These are phyloP conservation scores for Aspergillus latus DNA, from an alignment of 2,329 filamentous ascomycete genomes.

Conservation along the genomic window DNA sequence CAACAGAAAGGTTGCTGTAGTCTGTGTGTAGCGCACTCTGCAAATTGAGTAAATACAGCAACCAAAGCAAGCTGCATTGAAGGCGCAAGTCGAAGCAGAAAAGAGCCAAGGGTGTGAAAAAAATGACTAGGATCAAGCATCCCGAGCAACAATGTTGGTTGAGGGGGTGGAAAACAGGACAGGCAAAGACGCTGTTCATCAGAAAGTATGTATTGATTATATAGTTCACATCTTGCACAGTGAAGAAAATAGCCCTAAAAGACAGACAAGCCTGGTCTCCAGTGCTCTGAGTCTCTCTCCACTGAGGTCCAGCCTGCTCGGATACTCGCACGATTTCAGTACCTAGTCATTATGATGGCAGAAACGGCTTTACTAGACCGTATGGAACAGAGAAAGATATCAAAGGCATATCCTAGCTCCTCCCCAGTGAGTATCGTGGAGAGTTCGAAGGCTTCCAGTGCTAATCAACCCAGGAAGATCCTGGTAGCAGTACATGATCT, in stretches of 20 bases:
- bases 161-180: not conserved
- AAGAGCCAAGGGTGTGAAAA: conserved; percentile 5
- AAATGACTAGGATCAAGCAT: conserved; percentile 18
- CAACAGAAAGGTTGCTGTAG: not conserved
- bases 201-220: not conserved
- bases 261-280: too few species aligned
- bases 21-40: conserved; percentile 3
- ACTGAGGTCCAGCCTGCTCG: too few species aligned
- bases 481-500: not conserved
- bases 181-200: not conserved
- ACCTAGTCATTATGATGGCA: too few species aligned
- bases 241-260: too few species aligned
- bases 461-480: not conserved
- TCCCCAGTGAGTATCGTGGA: not conserved
- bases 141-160: conserved; percentile 1
- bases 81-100: not conserved
- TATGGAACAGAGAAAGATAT: not conserved
- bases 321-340: too few species aligned
- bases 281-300: too few species aligned
- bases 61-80: conserved; percentile 9
- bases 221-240: not conserved
- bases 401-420: not conserved
- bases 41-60: not conserved
- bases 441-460: not conserved
- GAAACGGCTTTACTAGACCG: too few species aligned